A percentile compares a stretch with the other conserved stretches of the same genome.
These are phyloP conservation scores for Endoconidiophora laricicola DNA, from an alignment of 2,329 filamentous ascomycete genomes.

Conservation along the genomic window DNA sequence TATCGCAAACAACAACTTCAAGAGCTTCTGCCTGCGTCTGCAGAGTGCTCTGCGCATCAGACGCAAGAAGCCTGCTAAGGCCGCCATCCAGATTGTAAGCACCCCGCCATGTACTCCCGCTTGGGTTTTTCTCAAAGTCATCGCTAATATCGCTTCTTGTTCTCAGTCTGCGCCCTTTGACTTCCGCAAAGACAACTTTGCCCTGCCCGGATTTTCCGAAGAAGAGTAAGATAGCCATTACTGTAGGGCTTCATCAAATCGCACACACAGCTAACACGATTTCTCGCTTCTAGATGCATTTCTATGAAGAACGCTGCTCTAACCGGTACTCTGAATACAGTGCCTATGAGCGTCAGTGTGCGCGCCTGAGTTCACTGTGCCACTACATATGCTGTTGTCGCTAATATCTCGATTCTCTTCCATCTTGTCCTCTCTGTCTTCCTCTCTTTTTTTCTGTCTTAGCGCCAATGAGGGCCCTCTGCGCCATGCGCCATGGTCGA, in stretches of 20 bases:
- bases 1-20: slow-evolving; percentile 22
- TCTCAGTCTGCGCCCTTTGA: slow-evolving; percentile 42
- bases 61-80: slow-evolving; percentile 26
- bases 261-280: background rate
- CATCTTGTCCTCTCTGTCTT: background rate
- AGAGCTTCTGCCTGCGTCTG: slow-evolving; percentile 27
- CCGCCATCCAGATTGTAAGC: slow-evolving; percentile 29
- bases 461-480: background rate
- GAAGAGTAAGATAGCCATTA: slow-evolving; percentile 33
- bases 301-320: slow-evolving; percentile 11
- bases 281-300: background rate
- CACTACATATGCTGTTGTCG: background rate
- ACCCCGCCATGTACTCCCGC: background rate
- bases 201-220: slow-evolving; percentile 37
- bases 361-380: slow-evolving; percentile 1
- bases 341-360: slow-evolving; percentile 9
- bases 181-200: slow-evolving; percentile 36
- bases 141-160: background rate
- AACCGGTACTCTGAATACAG: slow-evolving; percentile 4
- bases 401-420: background rate
- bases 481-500: too few relatives aligned
- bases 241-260: background rate
- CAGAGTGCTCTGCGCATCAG: slow-evolving; percentile 26
- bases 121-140: slow-evolving; percentile 14
- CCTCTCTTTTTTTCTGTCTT: background rate